Conservation (phyloP, 306 rosid genomes). For the Castanopsis chinensis region DNA sequence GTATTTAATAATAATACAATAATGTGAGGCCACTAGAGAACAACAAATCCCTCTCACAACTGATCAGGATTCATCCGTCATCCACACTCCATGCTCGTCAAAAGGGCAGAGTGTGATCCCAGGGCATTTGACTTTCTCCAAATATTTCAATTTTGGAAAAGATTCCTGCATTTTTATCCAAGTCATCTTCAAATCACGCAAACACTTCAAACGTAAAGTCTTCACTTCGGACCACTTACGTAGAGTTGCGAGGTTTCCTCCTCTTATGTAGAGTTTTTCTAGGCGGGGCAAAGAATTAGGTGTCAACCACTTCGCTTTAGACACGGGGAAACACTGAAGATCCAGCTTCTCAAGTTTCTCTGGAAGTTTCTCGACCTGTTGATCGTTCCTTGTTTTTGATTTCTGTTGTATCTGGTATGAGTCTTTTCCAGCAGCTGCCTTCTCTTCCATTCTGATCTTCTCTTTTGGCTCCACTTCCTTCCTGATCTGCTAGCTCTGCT, state of each 20-base stretch:
- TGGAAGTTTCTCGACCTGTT: too few relatives aligned
- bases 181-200: not conserved
- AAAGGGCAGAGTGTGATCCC: not conserved
- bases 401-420: too few relatives aligned
- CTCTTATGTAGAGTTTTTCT: constrained; percentile 20
- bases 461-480: too few relatives aligned
- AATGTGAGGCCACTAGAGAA: too few relatives aligned
- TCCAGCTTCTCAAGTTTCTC: not conserved
- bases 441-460: too few relatives aligned
- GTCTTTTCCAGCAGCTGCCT: too few relatives aligned
- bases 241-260: constrained; percentile 5
- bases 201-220: constrained; percentile 6
- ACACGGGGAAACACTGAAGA: constrained; percentile 14
- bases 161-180: not conserved
- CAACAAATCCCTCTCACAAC: too few relatives aligned
- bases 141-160: not conserved
- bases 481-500: too few relatives aligned
- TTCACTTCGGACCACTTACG: not conserved
- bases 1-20: too few relatives aligned
- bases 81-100: constrained; percentile 17
- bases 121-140: constrained; percentile 11
- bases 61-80: too few relatives aligned
- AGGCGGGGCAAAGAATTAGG: not conserved
- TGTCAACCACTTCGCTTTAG: not conserved
- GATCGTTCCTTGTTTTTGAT: too few relatives aligned